phyloP scores from a whole-genome alignment of 1,139 yeast species.

The Zygosaccharomyces sapae region DNA sequence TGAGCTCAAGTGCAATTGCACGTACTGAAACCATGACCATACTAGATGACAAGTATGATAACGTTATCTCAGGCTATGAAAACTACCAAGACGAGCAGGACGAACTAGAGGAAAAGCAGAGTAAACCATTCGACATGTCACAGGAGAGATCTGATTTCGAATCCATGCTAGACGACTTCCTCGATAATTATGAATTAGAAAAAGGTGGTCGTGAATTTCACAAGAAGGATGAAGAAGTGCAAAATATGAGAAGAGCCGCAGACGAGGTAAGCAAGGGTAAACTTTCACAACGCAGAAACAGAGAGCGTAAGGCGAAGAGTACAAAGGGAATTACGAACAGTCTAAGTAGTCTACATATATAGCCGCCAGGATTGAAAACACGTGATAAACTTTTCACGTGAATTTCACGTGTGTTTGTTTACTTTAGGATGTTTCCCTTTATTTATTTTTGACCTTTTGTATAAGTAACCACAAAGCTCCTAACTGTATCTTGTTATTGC shows the following conservation, averaged over 20 bases:
- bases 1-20: constrained; percentile 87
- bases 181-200: constrained; percentile 82
- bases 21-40: constrained; percentile 86
- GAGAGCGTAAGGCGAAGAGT: constrained; percentile 26
- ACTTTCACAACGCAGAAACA: constrained; percentile 50
- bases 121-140: constrained; percentile 64
- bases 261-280: constrained; percentile 65
- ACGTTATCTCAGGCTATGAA: constrained; percentile 64
- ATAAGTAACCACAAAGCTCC: not conserved
- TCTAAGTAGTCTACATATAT: constrained; percentile 30
- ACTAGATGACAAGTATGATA: constrained; percentile 85
- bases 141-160: constrained; percentile 79
- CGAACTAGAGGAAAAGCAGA: constrained; percentile 52
- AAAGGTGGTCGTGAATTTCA: constrained; percentile 75
- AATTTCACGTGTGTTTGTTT: not conserved
- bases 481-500: no score
- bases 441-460: not conserved
- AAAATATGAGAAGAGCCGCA: constrained; percentile 58
- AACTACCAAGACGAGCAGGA: constrained; percentile 48
- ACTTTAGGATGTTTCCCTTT: not conserved
- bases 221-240: constrained; percentile 58
- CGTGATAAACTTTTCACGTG: not conserved
- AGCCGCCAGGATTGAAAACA: not conserved
- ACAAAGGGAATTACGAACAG: constrained; percentile 35
- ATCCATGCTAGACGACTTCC: constrained; percentile 82